These are phyloP conservation scores for Sugiyamaella chiloensis DNA, from an alignment of 805 yeast genomes.

Conservation along the genomic window DNA sequence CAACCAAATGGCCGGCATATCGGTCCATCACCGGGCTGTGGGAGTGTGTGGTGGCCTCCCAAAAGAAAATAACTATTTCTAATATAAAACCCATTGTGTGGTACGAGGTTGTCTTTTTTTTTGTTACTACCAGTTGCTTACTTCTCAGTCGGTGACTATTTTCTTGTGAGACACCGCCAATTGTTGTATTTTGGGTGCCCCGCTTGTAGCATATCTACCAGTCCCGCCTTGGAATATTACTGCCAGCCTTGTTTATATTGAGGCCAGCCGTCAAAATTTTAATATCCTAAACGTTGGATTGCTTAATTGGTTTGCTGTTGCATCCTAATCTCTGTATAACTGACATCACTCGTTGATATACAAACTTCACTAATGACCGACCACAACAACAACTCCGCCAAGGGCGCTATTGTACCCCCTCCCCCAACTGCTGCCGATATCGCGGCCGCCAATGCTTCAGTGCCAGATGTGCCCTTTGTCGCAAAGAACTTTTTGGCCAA, in stretches of 20 bases:
- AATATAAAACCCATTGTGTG: no score
- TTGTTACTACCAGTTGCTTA: no score
- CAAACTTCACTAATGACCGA: slow-evolving; percentile 6
- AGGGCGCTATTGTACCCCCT: slow-evolving; percentile 39
- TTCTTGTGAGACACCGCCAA: no score
- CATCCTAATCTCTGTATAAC: no score
- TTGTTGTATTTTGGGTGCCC: not conserved
- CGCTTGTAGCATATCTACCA: slow-evolving; percentile 5
- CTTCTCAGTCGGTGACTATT: no score
- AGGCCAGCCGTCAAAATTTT: not conserved
- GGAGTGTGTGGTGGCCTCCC: no score
- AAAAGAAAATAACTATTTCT: no score
- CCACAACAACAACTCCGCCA: slow-evolving; percentile 24
- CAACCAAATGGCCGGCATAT: no score
- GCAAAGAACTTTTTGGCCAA: slow-evolving; percentile 37
- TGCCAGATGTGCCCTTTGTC: slow-evolving; percentile 32
- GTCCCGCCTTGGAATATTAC: not conserved
- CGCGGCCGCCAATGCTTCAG: slow-evolving; percentile 35
- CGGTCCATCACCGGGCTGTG: no score
- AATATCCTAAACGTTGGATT: no score
- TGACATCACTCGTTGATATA: not conserved
- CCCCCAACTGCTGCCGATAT: slow-evolving; percentile 39
- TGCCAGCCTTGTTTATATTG: not conserved
- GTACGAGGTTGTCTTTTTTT: no score
- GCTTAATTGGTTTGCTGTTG: no score